Evolutionary conservation across 345 rosid species (phyloP), one percentile per base, ranked within the genome.

Genomic region (Eucalyptus sp.): DNA sequence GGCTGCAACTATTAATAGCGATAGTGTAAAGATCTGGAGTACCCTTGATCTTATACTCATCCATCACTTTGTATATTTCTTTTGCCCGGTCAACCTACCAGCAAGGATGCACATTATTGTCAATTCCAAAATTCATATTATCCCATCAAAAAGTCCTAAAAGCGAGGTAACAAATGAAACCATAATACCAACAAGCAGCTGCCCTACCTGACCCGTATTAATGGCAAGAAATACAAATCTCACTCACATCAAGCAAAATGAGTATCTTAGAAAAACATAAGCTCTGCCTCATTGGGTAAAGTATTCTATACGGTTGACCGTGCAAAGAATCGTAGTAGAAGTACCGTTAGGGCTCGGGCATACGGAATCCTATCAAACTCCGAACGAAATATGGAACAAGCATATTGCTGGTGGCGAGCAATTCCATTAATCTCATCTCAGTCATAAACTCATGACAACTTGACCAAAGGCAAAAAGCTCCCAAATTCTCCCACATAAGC

Each of bases 11-110:
- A 92, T 94, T 95, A 87, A 95, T 90, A 20, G 97, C 98, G 90
- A 97, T 95, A 88, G 98, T 95, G 93, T 97, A 97, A 88, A 97
- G 98, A 91, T 96, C 98, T 31, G 99, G 97, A 90, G 97, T 95
- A 88, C 99, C 99, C 92, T 81, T 95, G 92, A 97, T 96, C 88
- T 90, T 92, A 89, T 93, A 96, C 91, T 93, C 64, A 88, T 92
- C 91, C 51, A 97, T 93, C 99, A 96, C 94, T 90, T 93, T 91
- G 90, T 97, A 97, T 58, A 94, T 98, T 94, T 97, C 96, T 90
- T 91, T 89, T 88, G 96, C 96, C 83, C 98, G 96, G 84, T 93
- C 96, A 88, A 96, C 94, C 99, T 97, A 91, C 64, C 87, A 89
- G 54, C 86, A 93, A 87, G 87, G 89, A 81, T 86, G 90, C 86